Evolutionary conservation across 2,329 filamentous ascomycete species (phyloP).

Genomic region (Trichoderma semiorbis): DNA sequence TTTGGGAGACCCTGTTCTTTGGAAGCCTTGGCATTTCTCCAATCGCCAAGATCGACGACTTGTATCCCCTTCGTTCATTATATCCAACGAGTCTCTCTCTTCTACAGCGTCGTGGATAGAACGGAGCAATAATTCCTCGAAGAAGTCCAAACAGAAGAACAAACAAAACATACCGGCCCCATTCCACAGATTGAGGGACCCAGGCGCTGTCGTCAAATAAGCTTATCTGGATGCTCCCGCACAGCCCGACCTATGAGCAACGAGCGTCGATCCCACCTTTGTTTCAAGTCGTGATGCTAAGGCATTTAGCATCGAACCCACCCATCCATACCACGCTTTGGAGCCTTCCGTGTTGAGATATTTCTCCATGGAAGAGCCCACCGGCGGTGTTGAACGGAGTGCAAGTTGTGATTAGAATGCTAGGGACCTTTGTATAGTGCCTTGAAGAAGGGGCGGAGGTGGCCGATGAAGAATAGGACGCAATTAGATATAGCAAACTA

Average conservation of each 20-base stretch:
- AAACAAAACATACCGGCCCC: not conserved
- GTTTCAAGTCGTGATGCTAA: not conserved
- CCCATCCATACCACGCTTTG: not conserved
- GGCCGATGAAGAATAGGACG: not conserved
- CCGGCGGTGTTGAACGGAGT: not conserved
- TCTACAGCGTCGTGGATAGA: rapidly evolving
- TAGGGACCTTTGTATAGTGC: not conserved
- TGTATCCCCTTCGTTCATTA: not conserved
- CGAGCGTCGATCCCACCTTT: not conserved
- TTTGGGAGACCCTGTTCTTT: not conserved
- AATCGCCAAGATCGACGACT: not conserved
- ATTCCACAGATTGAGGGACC: not conserved
- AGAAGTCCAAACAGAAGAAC: not conserved
- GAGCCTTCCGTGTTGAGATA: not conserved
- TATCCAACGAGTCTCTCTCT: not conserved
- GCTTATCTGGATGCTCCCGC: not conserved
- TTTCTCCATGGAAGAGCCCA: not conserved
- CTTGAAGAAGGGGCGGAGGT: not conserved
- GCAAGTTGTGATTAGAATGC: not conserved
- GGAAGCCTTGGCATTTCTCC: not conserved
- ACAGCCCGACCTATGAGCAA: not conserved
- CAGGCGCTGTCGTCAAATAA: not conserved
- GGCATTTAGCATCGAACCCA: not conserved
- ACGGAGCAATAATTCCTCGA: not conserved
- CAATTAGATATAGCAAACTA: not conserved